Conservation (phyloP, 2,329 filamentous ascomycete genomes). For the Aaosphaeria pasadenensis region DNA sequence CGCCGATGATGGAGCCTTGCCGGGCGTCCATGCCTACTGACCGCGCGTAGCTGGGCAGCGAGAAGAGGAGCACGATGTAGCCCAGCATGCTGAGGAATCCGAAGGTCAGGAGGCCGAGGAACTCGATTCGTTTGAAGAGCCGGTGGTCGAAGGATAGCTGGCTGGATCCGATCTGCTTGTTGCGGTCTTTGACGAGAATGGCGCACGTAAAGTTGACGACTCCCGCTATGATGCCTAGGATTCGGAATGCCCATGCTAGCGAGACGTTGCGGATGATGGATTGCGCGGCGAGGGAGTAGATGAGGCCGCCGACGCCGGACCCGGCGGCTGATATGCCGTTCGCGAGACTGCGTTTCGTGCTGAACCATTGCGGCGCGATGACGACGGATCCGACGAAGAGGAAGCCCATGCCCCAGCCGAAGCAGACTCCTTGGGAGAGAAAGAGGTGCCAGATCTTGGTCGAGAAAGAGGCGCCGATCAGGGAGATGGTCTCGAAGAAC, state of each 20-base stretch:
- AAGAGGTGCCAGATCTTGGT: constrained; percentile 71
- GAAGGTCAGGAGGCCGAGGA: constrained; percentile 63
- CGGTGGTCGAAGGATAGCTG: constrained; percentile 64
- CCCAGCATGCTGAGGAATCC: constrained; percentile 70
- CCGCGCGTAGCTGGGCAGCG: constrained; percentile 69
- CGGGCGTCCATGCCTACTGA: constrained; percentile 64
- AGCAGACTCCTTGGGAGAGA: constrained; percentile 70
- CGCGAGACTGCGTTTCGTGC: constrained; percentile 63
- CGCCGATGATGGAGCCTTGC: constrained; percentile 70
- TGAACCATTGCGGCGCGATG: constrained; percentile 73
- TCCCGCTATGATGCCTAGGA: constrained; percentile 62
- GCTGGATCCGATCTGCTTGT: constrained; percentile 65
- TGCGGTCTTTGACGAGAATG: constrained; percentile 66
- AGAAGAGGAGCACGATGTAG: constrained; percentile 76
- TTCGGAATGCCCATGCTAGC: constrained; percentile 64
- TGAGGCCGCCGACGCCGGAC: constrained; percentile 69
- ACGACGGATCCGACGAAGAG: constrained; percentile 68
- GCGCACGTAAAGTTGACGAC: constrained; percentile 63
- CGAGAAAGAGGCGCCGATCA: constrained; percentile 70
- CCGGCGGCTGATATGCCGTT: constrained; percentile 68
- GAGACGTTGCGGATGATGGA: constrained; percentile 65
- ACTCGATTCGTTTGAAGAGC: constrained; percentile 62
- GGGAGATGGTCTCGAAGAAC: constrained; percentile 59
- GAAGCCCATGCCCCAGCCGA: constrained; percentile 77
- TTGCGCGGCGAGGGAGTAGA: constrained; percentile 65